Base-by-base conservation (phyloP, 1,284 basidiomycete genomes). In the Moniliophthora roreri region DNA sequence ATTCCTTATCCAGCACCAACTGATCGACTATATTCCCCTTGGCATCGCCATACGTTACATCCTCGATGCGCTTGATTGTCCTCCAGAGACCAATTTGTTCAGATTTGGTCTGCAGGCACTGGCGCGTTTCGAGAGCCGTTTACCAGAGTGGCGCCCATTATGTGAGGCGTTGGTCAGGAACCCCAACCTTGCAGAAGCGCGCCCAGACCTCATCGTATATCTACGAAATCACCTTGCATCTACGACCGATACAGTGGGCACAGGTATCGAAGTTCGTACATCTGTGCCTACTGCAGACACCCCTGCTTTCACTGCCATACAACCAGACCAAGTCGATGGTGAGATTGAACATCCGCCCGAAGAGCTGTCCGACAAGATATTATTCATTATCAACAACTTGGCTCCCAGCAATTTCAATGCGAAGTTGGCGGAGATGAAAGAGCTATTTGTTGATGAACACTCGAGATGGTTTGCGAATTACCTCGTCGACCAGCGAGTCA, bases 381-480 rank as follows among this genome's bases (percentile, higher is more conserved):
- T 99, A 47, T 99, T 99, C 79, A 94, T 98, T 63, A 87, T 99
- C 72, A 99, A 99, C 77, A 98, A 99, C 63, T 82, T 99, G 50
- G 94, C 96, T 0, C 91, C 93, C 3, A 92, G 79, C 71, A 99
- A 99, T 68, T 93, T 98, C 60, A 93, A 95, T 38, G 66, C 80
- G 28, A 98, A 98, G 71, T 73, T 95, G 34, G 69, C 73, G 39
- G 95, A 97, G 65, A 93, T 98, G 84, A 78, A 79, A 56, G 83
- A 84, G 48, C 75, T 89, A 53, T 95, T 95, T 69, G 81, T 89
- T 46, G 87, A 93, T 60, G 77, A 83, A 47, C 86, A 94, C 65
- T 85, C 95, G 36, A 82, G 90, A 53, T 99, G 97, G 97, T 97
- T 99, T 67, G 95, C 97, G 38, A 89, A 95, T 67, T 99, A 99